A percentile compares a stretch with the other conserved stretches of the same genome.
Conservation (phyloP, 31 red algal genomes). For the Odonthalia washingtoniensis region DNA sequence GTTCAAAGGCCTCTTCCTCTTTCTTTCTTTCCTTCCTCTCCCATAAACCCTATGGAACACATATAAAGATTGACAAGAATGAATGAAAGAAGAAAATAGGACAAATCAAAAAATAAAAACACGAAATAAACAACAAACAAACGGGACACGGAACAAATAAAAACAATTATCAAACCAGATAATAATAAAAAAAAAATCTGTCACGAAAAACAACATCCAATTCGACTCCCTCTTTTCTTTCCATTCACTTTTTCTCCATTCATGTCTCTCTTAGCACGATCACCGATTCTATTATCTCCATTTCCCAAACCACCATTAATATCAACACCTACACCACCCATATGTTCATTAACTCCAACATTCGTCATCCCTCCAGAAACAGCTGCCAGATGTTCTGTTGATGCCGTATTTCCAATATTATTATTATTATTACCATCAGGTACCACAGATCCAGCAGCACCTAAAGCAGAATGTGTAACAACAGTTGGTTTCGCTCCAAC, state of each 20-base stretch:
- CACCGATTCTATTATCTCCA: neutral
- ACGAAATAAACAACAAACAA: no score
- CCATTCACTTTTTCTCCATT: neutral
- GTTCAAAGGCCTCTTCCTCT: no score
- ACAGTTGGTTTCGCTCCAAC: conserved; percentile 73
- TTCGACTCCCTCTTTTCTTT: neutral
- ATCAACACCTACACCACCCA: neutral
- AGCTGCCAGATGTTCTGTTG: conserved; percentile 59
- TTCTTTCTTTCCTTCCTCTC: no score
- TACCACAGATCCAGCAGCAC: conserved; percentile 40
- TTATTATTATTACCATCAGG: no score
- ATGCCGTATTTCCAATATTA: conserved; percentile 17
- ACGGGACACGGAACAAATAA: no score
- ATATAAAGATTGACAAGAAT: no score
- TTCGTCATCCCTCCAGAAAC: neutral
- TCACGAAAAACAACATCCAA: conserved; percentile 2
- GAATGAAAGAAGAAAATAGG: no score
- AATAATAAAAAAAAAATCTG: no score
- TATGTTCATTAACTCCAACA: conserved; percentile 5
- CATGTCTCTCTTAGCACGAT: neutral
- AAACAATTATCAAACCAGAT: no score
- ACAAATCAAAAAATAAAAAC: no score
- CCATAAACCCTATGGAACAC: no score
- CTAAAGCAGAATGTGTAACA: conserved; percentile 63
- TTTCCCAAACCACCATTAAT: neutral